phyloP scores from a whole-genome alignment of 805 yeast genomes.

The Pichia pseudocactophila region DNA sequence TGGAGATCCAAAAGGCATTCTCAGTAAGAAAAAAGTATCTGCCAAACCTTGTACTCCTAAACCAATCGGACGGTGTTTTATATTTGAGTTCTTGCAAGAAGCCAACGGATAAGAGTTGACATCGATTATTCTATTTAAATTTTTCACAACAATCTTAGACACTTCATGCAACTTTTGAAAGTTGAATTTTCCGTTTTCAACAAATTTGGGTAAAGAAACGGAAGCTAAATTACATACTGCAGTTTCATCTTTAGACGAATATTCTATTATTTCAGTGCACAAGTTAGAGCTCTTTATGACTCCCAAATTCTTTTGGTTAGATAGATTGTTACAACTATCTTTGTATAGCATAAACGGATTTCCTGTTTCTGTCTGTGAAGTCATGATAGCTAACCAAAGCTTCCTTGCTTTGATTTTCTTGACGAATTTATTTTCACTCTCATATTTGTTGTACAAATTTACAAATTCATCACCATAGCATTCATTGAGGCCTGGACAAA shows the following conservation, averaged over 20 bases:
- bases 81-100: conserved; percentile 66
- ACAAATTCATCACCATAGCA: conserved; percentile 80
- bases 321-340: conserved; percentile 80
- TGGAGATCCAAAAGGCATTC: conserved; percentile 78
- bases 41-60: conserved; percentile 97
- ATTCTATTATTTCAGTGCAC: conserved; percentile 92
- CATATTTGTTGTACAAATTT: conserved; percentile 62
- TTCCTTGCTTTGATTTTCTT: conserved; percentile 75
- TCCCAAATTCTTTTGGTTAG: conserved; percentile 89
- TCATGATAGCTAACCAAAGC: conserved; percentile 81
- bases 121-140: conserved; percentile 78
- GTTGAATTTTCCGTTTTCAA: conserved; percentile 46
- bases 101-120: conserved; percentile 76
- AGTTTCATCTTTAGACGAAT: conserved; percentile 83
- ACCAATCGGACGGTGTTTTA: conserved; percentile 88
- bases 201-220: conserved; percentile 75
- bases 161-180: conserved; percentile 68
- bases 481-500: conserved; percentile 79
- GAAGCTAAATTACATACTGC: conserved; percentile 96
- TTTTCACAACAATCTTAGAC: conserved; percentile 67
- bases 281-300: conserved; percentile 86
- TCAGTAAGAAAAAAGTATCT: conserved; percentile 70
- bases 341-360: conserved; percentile 92
- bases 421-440: conserved; percentile 54
- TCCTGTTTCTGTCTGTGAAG: conserved; percentile 94